Conservation (phyloP, 345 rosid species). For the Litchi chinensis region DNA sequence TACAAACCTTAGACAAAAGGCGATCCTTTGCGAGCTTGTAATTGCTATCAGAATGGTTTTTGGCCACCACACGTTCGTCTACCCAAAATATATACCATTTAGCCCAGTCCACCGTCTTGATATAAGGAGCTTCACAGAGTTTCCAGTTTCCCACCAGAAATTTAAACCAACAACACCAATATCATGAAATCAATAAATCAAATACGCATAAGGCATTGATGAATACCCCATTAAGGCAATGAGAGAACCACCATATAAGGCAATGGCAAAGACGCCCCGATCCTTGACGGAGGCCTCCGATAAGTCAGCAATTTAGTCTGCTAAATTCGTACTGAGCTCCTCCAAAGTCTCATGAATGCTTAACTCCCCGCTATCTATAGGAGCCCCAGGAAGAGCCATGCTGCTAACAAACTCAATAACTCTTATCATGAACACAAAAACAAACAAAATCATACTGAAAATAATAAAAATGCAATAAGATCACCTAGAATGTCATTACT, state of each 20-base stretch:
- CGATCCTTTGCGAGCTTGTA: no score
- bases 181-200: conserved; percentile 20
- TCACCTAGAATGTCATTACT: no score
- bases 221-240: conserved; percentile 70
- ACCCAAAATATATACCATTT: no score
- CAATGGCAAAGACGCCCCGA: conserved; percentile 78
- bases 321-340: conserved; percentile 82
- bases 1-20: no score
- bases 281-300: conserved; percentile 87
- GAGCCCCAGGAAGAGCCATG: conserved; percentile 71
- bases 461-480: no score
- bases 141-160: conserved; percentile 31
- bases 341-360: conserved; percentile 75
- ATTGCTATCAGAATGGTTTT: no score
- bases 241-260: conserved; percentile 88
- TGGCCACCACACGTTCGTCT: no score
- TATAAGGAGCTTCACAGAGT: no score
- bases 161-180: conserved; percentile 27
- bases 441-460: no score
- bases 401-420: no score
- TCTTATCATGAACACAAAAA: no score
- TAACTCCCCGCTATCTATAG: conserved; percentile 62
- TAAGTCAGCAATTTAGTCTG: conserved; percentile 76
- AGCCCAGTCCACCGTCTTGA: no score
- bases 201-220: conserved; percentile 20